Evolutionary conservation across 163 green algal species (phyloP), one percentile per base, ranked within the genome.

Genomic region (Chlorella variabilis): DNA sequence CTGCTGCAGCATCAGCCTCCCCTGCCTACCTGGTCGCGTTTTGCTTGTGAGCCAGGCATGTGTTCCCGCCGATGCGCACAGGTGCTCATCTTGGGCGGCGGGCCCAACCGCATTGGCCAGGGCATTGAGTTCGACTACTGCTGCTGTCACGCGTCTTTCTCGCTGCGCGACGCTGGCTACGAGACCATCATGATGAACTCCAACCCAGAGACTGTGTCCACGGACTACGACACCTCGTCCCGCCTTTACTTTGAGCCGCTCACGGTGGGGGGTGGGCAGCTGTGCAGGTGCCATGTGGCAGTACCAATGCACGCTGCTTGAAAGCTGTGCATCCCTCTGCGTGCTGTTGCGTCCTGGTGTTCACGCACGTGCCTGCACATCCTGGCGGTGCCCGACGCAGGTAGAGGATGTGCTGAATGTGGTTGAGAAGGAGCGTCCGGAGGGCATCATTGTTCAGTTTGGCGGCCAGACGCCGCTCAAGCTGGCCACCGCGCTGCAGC

Each of bases 111-210:
- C 83, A 99, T 99, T 80, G 97, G 97, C 51, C 97, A 99, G 92
- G 97, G 97, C 66, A 99, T 99, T 75, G 97, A 99, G 90, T 99
- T 99, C 75, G 97, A 99, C 90, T 99, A 99, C 93, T 99, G 97
- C 95, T 99, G 97, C 92, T 99, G 96, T 88, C 97, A 99, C 79
- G 97, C 97, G 6, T 97, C 95, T 8, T 99, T 98, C 86, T 89
- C 94, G 6, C 93, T 99, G 31, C 59, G 58, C 4, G 79, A 84
- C 27, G 68, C 41, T 39, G 82, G 70, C 34, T 99, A 93, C 85
- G 97, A 99, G 87, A 99, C 97, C 42, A 99, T 99, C 91, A 99
- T 99, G 97, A 97, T 99, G 94, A 99, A 99, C 91, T 96, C 87
- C 89, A 99, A 99, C 91, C 97, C 97, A 0, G 97, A 99, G 91